phyloP scores from a whole-genome alignment of 257 asterid species.

The Primulina eburnea region DNA sequence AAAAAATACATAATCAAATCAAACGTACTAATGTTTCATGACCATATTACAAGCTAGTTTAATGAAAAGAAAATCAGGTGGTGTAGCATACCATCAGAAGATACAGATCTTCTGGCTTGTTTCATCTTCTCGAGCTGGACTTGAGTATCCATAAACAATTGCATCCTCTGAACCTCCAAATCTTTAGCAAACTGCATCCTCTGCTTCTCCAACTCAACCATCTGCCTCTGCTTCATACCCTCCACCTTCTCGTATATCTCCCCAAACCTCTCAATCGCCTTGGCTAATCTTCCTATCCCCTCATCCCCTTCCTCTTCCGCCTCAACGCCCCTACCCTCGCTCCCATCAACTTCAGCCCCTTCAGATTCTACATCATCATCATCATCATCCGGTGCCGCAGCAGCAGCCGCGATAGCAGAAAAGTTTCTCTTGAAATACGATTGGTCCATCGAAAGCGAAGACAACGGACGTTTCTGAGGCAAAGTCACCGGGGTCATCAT shows the following conservation, averaged over 20 bases:
- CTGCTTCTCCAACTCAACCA: conserved; percentile 84
- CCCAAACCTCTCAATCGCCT: conserved; percentile 72
- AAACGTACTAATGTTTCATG: not conserved
- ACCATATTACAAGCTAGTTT: not conserved
- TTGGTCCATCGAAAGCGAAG: conserved; percentile 32
- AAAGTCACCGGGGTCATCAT: conserved; percentile 38
- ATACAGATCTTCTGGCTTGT: conserved; percentile 50
- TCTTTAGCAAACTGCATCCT: conserved; percentile 82
- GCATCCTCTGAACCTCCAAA: conserved; percentile 89
- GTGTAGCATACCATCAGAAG: conserved; percentile 51
- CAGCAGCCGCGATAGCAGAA: conserved; percentile 72
- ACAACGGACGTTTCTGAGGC: conserved; percentile 50
- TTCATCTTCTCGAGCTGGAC: conserved; percentile 62
- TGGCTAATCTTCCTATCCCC: conserved; percentile 60
- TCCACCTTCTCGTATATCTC: conserved; percentile 77
- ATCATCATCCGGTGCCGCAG: conserved; percentile 43
- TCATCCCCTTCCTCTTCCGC: conserved; percentile 37
- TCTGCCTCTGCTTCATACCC: conserved; percentile 72
- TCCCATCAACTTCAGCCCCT: conserved; percentile 36
- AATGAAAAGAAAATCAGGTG: not conserved
- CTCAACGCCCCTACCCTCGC: conserved; percentile 26
- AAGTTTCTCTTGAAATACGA: conserved; percentile 56
- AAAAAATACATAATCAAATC: not conserved
- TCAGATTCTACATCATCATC: conserved; percentile 27
- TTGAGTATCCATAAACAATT: conserved; percentile 68